These are phyloP conservation scores for Fonsecaea monophora DNA, from an alignment of 2,329 filamentous ascomycete species.

Conservation along the genomic window DNA sequence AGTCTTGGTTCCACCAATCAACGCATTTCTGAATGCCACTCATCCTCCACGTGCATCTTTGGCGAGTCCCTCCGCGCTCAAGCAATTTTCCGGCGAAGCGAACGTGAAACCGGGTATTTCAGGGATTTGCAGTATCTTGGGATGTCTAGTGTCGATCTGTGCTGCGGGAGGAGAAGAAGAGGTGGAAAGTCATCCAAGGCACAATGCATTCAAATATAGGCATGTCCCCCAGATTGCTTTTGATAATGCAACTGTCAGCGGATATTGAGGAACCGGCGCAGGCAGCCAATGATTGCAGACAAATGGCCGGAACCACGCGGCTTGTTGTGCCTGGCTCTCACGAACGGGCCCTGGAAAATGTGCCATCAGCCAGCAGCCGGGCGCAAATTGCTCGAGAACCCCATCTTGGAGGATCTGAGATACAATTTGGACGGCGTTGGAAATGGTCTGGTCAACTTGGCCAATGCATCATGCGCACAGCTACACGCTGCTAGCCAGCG, in stretches of 20 bases:
- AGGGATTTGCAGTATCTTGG: background rate
- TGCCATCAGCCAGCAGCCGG: slow-evolving; percentile 8
- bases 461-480: slow-evolving; percentile 1
- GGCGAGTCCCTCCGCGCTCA: slow-evolving; percentile 13
- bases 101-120: background rate
- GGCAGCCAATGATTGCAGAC: slow-evolving; percentile 15
- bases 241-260: slow-evolving; percentile 24
- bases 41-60: slow-evolving; percentile 21
- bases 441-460: slow-evolving; percentile 20
- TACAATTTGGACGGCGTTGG: background rate
- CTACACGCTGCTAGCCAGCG: slow-evolving; percentile 9
- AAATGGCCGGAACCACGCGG: slow-evolving; percentile 17
- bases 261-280: background rate
- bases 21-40: background rate
- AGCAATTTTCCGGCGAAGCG: background rate
- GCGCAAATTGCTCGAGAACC: background rate
- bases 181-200: background rate
- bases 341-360: slow-evolving; percentile 16
- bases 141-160: background rate
- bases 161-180: background rate
- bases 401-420: background rate
- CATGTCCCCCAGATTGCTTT: slow-evolving; percentile 7
- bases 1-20: slow-evolving; percentile 19
- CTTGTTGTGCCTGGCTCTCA: slow-evolving; percentile 8
- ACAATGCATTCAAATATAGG: slow-evolving; percentile 9